A percentile compares a stretch with the other conserved stretches of the same genome.
Evolutionary conservation across 345 rosid genomes (phyloP).

Genomic region (Bruguiera sexangula): DNA sequence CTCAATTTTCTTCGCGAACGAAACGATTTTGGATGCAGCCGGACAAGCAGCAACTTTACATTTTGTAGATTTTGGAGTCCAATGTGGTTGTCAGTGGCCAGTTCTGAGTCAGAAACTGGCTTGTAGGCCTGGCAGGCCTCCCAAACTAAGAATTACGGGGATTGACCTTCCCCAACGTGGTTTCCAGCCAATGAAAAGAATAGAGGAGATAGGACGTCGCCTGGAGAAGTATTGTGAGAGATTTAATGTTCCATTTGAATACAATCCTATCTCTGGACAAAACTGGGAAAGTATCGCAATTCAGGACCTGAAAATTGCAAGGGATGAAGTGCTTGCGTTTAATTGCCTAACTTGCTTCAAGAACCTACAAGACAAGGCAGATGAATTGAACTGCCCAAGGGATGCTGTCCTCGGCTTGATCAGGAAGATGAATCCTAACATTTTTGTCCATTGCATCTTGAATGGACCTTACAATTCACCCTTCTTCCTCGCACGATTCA

Average conservation of each 20-base stretch:
- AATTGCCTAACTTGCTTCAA: conserved; percentile 67
- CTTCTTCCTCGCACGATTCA: conserved; percentile 77
- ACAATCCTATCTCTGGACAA: conserved; percentile 72
- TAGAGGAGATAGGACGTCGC: conserved; percentile 86
- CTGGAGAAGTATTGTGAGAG: conserved; percentile 76
- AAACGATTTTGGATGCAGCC: conserved; percentile 45
- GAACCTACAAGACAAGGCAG: conserved; percentile 76
- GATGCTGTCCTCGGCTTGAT: conserved; percentile 56
- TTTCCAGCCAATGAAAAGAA: conserved; percentile 80
- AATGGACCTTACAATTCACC: conserved; percentile 85
- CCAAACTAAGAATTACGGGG: conserved; percentile 82
- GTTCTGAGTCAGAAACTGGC: conserved; percentile 67
- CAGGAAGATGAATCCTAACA: conserved; percentile 63
- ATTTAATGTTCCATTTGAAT: conserved; percentile 76
- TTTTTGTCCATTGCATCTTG: conserved; percentile 61
- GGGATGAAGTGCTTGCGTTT: conserved; percentile 54
- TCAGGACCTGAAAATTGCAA: conserved; percentile 71
- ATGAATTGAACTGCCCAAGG: conserved; percentile 58
- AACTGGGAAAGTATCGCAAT: conserved; percentile 72
- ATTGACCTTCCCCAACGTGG: conserved; percentile 95
- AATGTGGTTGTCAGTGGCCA: conserved; percentile 96
- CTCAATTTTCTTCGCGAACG: conserved; percentile 56
- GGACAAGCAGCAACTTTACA: conserved; percentile 55
- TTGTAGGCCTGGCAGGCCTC: conserved; percentile 44
- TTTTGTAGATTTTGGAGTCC: conserved; percentile 84